phyloP scores from a whole-genome alignment of 2,329 filamentous ascomycete genomes.

The Penicillium sp. region DNA sequence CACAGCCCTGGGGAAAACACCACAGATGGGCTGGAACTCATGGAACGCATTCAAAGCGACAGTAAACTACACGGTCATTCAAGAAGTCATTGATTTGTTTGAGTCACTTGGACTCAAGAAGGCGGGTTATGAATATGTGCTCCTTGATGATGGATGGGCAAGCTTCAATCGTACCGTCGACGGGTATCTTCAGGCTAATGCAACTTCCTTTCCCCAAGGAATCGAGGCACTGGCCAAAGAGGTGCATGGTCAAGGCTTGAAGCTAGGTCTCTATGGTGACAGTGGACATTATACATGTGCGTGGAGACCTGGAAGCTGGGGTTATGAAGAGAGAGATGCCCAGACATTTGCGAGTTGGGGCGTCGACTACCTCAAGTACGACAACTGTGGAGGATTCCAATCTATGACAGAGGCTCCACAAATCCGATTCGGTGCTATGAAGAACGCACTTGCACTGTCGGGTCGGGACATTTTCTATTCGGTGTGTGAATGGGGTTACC shows the following conservation, averaged over 20 bases:
- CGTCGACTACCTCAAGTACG: background rate
- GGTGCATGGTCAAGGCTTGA: background rate
- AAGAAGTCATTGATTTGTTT: background rate
- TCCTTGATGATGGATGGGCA: background rate
- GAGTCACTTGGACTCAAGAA: background rate
- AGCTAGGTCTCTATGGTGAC: background rate
- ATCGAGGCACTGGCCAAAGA: background rate
- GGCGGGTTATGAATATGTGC: background rate
- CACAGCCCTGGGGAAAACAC: background rate
- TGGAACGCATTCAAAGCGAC: background rate
- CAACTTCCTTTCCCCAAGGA: background rate
- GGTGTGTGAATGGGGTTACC: background rate
- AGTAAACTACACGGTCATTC: background rate
- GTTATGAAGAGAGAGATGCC: background rate
- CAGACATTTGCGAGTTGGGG: background rate
- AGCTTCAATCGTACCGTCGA: background rate
- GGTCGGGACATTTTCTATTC: background rate
- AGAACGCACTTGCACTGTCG: background rate
- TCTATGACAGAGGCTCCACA: background rate
- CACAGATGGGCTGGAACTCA: background rate
- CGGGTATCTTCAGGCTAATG: background rate
- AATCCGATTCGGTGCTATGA: background rate
- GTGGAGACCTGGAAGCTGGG: background rate
- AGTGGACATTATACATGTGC: background rate
- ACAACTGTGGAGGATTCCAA: background rate